Conservation (phyloP, 768 basidiomycete genomes). For the Mycena leptocephala region DNA sequence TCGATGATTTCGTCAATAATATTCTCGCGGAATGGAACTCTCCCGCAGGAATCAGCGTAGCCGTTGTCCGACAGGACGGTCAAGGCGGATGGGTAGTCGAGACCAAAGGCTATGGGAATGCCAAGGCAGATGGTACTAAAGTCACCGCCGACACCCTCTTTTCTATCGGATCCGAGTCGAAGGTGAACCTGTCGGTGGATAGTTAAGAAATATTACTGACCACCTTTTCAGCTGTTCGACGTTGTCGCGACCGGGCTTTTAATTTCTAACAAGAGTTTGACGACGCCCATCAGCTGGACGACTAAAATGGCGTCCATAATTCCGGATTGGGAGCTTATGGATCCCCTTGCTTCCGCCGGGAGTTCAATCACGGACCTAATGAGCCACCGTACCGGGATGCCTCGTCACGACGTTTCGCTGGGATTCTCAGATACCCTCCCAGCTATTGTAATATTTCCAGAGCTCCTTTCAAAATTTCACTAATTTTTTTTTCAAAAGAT, state of each 20-base stretch:
- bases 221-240: conserved; percentile 40
- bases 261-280: conserved; percentile 43
- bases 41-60: conserved; percentile 36
- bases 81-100: conserved; percentile 38
- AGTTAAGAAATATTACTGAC: not conserved
- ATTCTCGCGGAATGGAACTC: conserved; percentile 38
- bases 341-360: conserved; percentile 39
- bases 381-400: conserved; percentile 47
- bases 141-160: conserved; percentile 39
- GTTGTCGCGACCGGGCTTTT: conserved; percentile 43
- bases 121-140: conserved; percentile 35
- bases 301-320: conserved; percentile 43
- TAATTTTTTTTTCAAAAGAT: conserved; percentile 2
- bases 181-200: conserved; percentile 14
- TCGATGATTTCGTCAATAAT: conserved; percentile 34
- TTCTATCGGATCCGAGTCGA: conserved; percentile 43
- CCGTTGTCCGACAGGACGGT: conserved; percentile 34
- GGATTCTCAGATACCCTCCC: conserved; percentile 25
- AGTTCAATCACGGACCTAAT: conserved; percentile 44
- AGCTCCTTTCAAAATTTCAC: too few relatives aligned
- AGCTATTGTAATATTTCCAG: conserved; percentile 12
- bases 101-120: conserved; percentile 40
- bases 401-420: conserved; percentile 40
- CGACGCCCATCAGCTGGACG: conserved; percentile 40
- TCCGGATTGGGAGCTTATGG: conserved; percentile 44